Percentiles rank a stretch among this genome's conserved stretches.
Conservation (phyloP, 2,329 filamentous ascomycete species). For the Geoglossum cookeanum region DNA sequence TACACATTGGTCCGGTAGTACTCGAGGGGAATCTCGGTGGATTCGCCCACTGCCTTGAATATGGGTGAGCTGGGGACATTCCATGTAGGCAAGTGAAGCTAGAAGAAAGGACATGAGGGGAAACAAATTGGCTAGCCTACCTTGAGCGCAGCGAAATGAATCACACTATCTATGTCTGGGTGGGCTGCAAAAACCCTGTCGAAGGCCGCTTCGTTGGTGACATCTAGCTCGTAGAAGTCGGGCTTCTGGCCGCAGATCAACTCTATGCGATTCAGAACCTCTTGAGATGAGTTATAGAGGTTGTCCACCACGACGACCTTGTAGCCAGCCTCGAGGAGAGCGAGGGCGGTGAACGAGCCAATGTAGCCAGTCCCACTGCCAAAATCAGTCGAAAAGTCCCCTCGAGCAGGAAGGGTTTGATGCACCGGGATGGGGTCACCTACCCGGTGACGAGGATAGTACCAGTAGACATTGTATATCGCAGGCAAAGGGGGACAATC, state of each 20-base stretch:
- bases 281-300: constrained; percentile 88
- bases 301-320: constrained; percentile 93
- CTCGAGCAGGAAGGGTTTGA: constrained; percentile 1
- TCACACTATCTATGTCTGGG: constrained; percentile 90
- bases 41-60: constrained; percentile 78
- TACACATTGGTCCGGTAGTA: constrained; percentile 97
- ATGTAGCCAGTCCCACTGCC: constrained; percentile 93
- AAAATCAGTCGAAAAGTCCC: not conserved
- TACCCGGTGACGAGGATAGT: constrained; percentile 83
- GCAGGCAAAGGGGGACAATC: too few species aligned
- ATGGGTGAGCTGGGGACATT: not conserved
- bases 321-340: constrained; percentile 84
- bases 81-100: too few species aligned
- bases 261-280: constrained; percentile 87
- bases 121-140: constrained; percentile 24
- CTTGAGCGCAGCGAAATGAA: constrained; percentile 97
- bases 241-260: constrained; percentile 79
- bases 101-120: too few species aligned
- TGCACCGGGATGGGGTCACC: constrained; percentile 18
- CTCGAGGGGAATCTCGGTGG: constrained; percentile 78
- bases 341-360: constrained; percentile 86
- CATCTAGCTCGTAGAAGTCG: constrained; percentile 65
- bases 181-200: constrained; percentile 78
- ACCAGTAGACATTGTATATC: not conserved
- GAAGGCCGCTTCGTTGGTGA: constrained; percentile 67